These are phyloP conservation scores for Corynascus novoguineensis DNA, from an alignment of 495 filamentous ascomycete genomes.

Conservation along the genomic window DNA sequence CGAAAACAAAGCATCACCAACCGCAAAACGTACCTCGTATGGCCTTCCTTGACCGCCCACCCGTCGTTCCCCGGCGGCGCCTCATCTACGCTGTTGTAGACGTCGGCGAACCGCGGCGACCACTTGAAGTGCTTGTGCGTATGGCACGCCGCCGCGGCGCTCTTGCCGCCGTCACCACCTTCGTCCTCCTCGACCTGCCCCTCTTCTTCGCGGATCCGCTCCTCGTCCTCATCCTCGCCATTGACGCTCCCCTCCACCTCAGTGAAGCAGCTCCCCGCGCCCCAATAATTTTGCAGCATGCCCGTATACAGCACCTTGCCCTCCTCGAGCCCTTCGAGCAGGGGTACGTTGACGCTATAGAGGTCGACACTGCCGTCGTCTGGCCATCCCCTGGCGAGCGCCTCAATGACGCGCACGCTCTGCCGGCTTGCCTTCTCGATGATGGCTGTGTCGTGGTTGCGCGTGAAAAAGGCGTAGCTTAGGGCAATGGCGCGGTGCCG, in stretches of 20 bases:
- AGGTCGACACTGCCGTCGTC: conserved; percentile 60
- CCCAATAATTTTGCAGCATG: conserved; percentile 87
- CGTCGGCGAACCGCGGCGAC: conserved; percentile 81
- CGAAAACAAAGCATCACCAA: not conserved
- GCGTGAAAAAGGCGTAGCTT: conserved; percentile 78
- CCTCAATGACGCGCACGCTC: conserved; percentile 68
- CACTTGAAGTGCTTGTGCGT: conserved; percentile 88
- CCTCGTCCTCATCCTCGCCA: conserved; percentile 58
- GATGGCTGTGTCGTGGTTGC: conserved; percentile 70
- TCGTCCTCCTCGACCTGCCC: conserved; percentile 33
- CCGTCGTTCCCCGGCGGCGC: conserved; percentile 84
- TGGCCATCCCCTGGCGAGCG: conserved; percentile 69
- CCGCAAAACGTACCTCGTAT: conserved; percentile 64
- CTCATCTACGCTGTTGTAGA: conserved; percentile 76
- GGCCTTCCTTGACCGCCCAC: conserved; percentile 83
- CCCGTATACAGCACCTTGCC: conserved; percentile 70
- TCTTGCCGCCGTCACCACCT: conserved; percentile 22
- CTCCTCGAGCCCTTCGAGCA: conserved; percentile 60
- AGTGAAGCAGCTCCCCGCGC: conserved; percentile 70
- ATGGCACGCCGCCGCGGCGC: conserved; percentile 34
- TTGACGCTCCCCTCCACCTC: conserved; percentile 60
- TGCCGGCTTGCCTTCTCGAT: conserved; percentile 68
- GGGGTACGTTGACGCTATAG: conserved; percentile 82
- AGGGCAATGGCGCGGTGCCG: conserved; percentile 71
- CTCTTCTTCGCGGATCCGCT: conserved; percentile 58